These are phyloP conservation scores for Dioscorea alata DNA, from an alignment of 106 monocot species.

Conservation along the genomic window DNA sequence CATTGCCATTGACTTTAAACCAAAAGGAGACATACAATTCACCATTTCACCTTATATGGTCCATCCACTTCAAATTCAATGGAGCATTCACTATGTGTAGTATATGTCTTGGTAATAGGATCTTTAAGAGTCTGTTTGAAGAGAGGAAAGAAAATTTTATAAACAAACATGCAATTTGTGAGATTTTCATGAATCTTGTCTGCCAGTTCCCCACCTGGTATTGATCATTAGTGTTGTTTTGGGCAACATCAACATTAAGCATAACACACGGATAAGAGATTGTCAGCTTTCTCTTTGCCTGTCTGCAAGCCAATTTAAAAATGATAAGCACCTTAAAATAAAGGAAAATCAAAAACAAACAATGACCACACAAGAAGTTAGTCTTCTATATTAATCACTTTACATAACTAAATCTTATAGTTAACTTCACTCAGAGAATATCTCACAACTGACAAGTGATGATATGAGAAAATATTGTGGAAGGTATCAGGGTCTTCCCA, in stretches of 20 bases:
- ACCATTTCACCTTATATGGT: conserved; percentile 74
- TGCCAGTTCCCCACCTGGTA: conserved; percentile 53
- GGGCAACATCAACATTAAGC: conserved; percentile 97
- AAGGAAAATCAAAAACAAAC: background rate
- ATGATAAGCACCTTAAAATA: background rate
- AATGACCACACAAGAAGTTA: too few relatives aligned
- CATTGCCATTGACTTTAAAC: background rate
- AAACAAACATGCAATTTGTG: background rate
- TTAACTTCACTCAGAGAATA: too few relatives aligned
- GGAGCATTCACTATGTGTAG: conserved; percentile 95
- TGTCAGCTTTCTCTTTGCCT: conserved; percentile 65
- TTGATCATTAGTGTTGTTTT: conserved; percentile 98
- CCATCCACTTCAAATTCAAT: conserved; percentile 99
- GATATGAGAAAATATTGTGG: too few relatives aligned
- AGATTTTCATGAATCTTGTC: too few relatives aligned
- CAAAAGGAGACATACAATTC: background rate
- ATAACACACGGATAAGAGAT: conserved; percentile 98
- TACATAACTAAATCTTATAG: too few relatives aligned
- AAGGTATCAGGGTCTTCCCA: too few relatives aligned
- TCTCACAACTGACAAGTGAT: too few relatives aligned
- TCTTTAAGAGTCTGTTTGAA: conserved; percentile 65
- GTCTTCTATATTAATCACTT: too few relatives aligned
- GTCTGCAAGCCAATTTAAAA: conserved; percentile 34
- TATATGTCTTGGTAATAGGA: conserved; percentile 66
- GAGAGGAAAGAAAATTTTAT: background rate